Evolutionary conservation across 2,329 filamentous ascomycete genomes (phyloP).

Genomic region (Cladophialophora exuberans): DNA sequence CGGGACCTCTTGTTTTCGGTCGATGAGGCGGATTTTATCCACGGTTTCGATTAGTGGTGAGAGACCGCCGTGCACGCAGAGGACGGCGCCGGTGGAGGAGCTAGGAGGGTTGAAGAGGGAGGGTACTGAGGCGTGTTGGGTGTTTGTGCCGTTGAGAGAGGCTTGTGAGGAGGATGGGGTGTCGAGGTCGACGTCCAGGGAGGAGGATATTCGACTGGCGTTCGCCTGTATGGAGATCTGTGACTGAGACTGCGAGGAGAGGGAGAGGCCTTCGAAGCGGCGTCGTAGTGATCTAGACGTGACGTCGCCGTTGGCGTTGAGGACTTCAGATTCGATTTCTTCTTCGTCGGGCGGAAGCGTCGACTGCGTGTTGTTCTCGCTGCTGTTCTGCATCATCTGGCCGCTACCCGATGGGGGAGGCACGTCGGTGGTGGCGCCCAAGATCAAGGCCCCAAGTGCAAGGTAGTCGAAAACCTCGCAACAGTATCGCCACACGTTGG

Average conservation of each 20-base stretch:
- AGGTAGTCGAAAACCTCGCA: conserved; percentile 98
- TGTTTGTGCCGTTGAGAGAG: conserved; percentile 68
- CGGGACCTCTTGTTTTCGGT: conserved; percentile 96
- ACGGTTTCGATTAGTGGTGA: conserved; percentile 90
- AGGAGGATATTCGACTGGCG: conserved; percentile 33
- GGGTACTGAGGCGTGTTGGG: too few species aligned
- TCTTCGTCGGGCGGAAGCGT: conserved; percentile 62
- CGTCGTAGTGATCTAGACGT: conserved; percentile 60
- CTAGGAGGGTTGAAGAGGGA: conserved; percentile 31
- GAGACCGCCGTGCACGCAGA: conserved; percentile 94
- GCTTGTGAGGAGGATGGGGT: conserved; percentile 68
- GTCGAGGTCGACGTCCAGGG: conserved; percentile 38
- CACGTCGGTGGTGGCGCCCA: conserved; percentile 74
- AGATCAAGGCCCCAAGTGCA: conserved; percentile 82
- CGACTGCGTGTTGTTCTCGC: conserved; percentile 50
- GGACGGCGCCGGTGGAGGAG: conserved; percentile 74
- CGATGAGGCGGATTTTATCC: conserved; percentile 91
- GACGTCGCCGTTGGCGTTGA: conserved; percentile 79
- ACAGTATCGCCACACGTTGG: conserved; percentile 96
- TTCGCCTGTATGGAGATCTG: conserved; percentile 14
- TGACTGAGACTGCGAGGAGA: conserved; percentile 17
- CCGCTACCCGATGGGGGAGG: conserved; percentile 49
- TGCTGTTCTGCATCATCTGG: conserved; percentile 20
- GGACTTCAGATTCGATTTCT: conserved; percentile 89
- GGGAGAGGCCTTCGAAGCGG: conserved; percentile 24